Evolutionary conservation across 2,329 filamentous ascomycete species (phyloP).

Genomic region (Colletotrichum sp.): DNA sequence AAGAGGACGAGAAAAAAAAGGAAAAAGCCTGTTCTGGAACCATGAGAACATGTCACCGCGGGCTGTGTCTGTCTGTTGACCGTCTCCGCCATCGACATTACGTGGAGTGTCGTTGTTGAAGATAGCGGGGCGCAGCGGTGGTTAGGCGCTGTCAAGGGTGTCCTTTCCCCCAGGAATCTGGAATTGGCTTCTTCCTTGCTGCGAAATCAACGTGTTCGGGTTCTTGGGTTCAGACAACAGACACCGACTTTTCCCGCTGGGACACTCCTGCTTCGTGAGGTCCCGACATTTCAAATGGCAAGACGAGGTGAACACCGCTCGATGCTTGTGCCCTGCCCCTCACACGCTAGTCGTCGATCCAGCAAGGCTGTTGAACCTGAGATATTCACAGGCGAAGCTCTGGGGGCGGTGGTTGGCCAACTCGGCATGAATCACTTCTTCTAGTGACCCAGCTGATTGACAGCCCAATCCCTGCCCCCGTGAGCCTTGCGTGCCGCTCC

Average conservation of each 20-base stretch:
- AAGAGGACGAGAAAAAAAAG: background rate
- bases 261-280: constrained; percentile 6
- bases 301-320: background rate
- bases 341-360: constrained; percentile 10
- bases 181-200: constrained; percentile 11
- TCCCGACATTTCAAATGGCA: background rate
- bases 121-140: background rate
- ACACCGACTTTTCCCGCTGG: constrained; percentile 15
- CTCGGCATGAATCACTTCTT: background rate
- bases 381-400: background rate
- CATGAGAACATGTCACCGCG: background rate
- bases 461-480: background rate
- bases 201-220: constrained; percentile 9
- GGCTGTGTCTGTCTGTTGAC: background rate
- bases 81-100: background rate
- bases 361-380: background rate
- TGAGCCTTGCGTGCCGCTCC: background rate
- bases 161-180: background rate
- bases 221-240: background rate
- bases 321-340: background rate
- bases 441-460: background rate
- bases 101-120: background rate
- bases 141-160: background rate
- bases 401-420: background rate
- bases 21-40: background rate